Conservation (phyloP, 768 basidiomycete genomes). For the Macrocybe gigantea region DNA sequence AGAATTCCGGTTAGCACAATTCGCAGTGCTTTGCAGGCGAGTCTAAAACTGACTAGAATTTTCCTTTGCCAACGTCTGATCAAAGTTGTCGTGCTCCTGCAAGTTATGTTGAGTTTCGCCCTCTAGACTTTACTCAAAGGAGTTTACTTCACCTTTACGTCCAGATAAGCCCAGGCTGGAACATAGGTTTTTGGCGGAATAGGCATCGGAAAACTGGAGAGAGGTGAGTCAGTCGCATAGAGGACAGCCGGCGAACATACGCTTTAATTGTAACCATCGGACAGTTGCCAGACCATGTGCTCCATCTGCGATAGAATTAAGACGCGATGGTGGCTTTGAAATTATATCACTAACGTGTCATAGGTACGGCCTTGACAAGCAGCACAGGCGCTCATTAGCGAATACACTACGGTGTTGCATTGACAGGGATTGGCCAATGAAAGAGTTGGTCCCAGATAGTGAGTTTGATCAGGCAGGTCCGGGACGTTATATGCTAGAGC, state of each 20-base stretch:
- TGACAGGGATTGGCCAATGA: conserved; percentile 35
- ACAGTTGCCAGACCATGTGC: conserved; percentile 44
- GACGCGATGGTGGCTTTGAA: background rate
- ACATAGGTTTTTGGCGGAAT: conserved; percentile 45
- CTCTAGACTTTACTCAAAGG: no score
- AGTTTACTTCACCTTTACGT: conserved; percentile 33
- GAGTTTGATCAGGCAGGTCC: conserved; percentile 20
- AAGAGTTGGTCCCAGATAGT: conserved; percentile 36
- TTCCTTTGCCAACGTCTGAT: conserved; percentile 30
- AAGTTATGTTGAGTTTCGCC: background rate
- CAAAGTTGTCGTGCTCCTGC: conserved; percentile 32
- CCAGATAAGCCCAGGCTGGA: conserved; percentile 60
- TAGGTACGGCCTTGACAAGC: conserved; percentile 43
- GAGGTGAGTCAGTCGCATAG: background rate
- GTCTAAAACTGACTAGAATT: background rate
- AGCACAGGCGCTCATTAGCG: conserved; percentile 51
- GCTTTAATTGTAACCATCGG: conserved; percentile 23
- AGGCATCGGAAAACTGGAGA: conserved; percentile 35
- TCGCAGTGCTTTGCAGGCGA: no score
- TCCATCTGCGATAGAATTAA: conserved; percentile 35
- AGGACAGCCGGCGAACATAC: conserved; percentile 10
- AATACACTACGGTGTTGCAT: conserved; percentile 54
- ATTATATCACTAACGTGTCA: conserved; percentile 23
- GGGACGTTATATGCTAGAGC: conserved; percentile 24
- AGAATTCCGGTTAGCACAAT: background rate